phyloP scores from a whole-genome alignment of 768 basidiomycete genomes.

The Mycena filopes region DNA sequence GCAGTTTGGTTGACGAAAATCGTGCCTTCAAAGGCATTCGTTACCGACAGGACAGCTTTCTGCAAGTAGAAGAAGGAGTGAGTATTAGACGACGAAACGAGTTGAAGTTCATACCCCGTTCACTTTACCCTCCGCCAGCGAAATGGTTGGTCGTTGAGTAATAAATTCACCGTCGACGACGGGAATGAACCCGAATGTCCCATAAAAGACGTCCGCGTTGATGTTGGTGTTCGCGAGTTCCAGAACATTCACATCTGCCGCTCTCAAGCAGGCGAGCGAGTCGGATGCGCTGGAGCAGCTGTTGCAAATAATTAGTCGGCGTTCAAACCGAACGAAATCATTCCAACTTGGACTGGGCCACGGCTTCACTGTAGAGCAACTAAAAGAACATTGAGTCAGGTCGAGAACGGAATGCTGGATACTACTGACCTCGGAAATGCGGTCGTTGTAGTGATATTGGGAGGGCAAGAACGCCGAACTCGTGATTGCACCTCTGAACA shows the following conservation, averaged over 20 bases:
- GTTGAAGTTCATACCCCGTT: background rate
- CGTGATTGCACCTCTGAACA: slow-evolving; percentile 44
- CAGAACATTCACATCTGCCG: background rate
- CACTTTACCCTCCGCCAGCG: background rate
- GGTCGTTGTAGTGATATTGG: slow-evolving; percentile 45
- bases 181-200: background rate
- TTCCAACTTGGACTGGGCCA: background rate
- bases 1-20: slow-evolving; percentile 34
- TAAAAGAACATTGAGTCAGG: background rate
- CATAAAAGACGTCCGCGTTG: background rate
- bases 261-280: background rate
- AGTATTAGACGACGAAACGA: background rate
- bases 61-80: background rate
- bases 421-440: slow-evolving; percentile 36
- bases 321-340: background rate
- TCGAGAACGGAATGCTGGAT: too few species aligned
- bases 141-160: background rate
- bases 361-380: background rate
- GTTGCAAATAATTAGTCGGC: background rate
- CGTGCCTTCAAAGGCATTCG: slow-evolving; percentile 42
- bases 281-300: background rate
- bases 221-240: background rate
- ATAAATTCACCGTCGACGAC: slow-evolving; percentile 1
- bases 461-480: slow-evolving; percentile 44
- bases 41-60: slow-evolving; percentile 36